These are phyloP conservation scores for Metschnikowia santaceciliae DNA, from an alignment of 805 yeast genomes.

Conservation along the genomic window DNA sequence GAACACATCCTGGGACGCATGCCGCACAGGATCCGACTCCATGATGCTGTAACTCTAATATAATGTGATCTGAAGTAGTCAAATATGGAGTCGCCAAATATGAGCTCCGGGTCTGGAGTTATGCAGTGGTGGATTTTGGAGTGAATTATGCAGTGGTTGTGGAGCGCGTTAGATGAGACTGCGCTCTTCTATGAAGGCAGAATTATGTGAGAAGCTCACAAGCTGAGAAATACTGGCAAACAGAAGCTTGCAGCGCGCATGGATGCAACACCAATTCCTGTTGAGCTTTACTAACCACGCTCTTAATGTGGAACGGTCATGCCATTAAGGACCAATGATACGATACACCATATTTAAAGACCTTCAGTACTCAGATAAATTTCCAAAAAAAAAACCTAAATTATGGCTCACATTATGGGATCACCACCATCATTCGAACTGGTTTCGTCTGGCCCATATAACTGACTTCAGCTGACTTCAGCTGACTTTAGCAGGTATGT, in stretches of 20 bases:
- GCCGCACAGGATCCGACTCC: constrained; percentile 13
- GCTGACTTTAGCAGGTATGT: constrained; percentile 11
- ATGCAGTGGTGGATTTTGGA: no score
- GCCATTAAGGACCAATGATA: no score
- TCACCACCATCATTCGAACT: not conserved
- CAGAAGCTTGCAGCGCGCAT: not conserved
- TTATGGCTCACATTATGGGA: no score
- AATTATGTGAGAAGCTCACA: no score
- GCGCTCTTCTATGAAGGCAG: no score
- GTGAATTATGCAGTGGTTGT: not conserved
- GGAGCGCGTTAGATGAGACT: not conserved
- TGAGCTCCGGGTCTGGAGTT: no score
- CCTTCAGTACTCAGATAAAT: not conserved
- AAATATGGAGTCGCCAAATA: not conserved
- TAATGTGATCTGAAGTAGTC: not conserved
- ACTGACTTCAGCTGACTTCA: constrained; percentile 3
- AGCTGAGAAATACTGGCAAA: no score
- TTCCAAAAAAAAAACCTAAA: not conserved
- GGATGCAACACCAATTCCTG: no score
- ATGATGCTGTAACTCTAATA: not conserved
- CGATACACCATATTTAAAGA: no score
- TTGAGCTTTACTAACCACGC: no score
- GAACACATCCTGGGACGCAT: constrained; percentile 27
- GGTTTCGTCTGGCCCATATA: not conserved
- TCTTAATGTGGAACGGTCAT: no score